Conservation (phyloP, 352 stramenopile species). For the Pythium biforme region DNA sequence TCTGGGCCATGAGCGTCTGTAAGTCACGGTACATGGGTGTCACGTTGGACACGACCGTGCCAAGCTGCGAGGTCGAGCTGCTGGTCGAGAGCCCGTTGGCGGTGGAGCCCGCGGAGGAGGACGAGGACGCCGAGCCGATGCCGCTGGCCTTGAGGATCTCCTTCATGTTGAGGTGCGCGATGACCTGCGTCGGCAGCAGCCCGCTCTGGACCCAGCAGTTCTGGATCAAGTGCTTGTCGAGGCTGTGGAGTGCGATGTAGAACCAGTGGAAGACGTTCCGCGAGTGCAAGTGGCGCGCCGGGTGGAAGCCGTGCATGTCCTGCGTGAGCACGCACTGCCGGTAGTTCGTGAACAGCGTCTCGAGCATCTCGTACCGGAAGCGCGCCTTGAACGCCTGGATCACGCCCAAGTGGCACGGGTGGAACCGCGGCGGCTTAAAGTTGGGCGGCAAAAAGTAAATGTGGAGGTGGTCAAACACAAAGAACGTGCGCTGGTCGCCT, state of each 20-base stretch:
- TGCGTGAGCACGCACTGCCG: constrained; percentile 48
- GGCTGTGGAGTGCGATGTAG: constrained; percentile 66
- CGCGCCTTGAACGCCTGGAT: constrained; percentile 80
- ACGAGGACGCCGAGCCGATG: not conserved
- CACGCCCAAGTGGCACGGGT: constrained; percentile 71
- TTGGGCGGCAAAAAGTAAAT: constrained; percentile 83
- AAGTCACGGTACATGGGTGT: constrained; percentile 53
- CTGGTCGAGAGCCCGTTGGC: constrained; percentile 3
- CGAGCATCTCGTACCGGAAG: constrained; percentile 77
- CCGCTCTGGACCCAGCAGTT: constrained; percentile 74
- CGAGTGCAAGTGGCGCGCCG: constrained; percentile 55
- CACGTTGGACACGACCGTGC: constrained; percentile 35
- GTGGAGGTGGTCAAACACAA: constrained; percentile 79
- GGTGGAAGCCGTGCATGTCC: constrained; percentile 48
- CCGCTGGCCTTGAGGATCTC: constrained; percentile 36
- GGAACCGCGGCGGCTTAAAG: constrained; percentile 69
- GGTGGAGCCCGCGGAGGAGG: constrained; percentile 4
- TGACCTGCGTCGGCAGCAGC: constrained; percentile 58
- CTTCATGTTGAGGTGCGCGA: constrained; percentile 70
- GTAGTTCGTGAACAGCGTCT: constrained; percentile 72
- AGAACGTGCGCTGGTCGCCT: constrained; percentile 84
- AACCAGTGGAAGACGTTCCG: constrained; percentile 88
- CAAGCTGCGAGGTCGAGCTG: constrained; percentile 17
- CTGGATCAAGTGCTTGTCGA: constrained; percentile 69
- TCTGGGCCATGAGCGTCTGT: constrained; percentile 56